Evolutionary conservation across 2,329 filamentous ascomycete genomes (phyloP), one percentile per base, ranked within the genome.

Genomic region (Alternaria novae-zelandiae): DNA sequence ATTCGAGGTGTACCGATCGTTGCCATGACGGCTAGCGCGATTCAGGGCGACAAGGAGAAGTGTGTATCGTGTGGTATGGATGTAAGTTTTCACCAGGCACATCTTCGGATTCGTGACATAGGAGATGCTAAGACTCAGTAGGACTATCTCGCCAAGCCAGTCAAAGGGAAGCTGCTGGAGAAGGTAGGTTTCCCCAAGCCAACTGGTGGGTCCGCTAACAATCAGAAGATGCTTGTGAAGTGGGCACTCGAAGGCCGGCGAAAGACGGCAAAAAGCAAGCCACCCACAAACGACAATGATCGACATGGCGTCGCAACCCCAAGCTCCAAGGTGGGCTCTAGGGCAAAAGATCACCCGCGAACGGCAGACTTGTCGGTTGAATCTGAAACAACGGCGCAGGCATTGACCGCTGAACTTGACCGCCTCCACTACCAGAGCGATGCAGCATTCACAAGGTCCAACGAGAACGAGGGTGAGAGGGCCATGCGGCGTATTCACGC

Each of bases 1-100:
- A 76, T 87, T 5, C 83, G 85, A 58, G 83, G 89, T 46, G 89
- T 92, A 6, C 91, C 91, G 0, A 92, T 94, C 54, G 89, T 94
- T 41, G 91, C 91, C n/a, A 92, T 94, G 90, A 94, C 91, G 0
- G 91, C 91, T 5, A 91, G 89, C 5, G 91, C 91, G 0, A 93
- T 93, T 44, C 90, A 92, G 74, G 91, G 91, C 5, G 91, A 94
- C 71, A 84, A 86, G 53, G 91, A 93, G 74, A 93, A 92, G 74
- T 93, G 91, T 63, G 86, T 85, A 64, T 89, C 90, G n/a, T 65
- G 63, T 9, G 91, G 91, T 30, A 93, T 93, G 91, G 90, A 93
- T 66, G 76, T 78, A 59, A 76, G 74, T 73, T 17, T n/a, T 54
- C 20, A 56, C 36, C 20, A 51, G 26, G 30, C 21, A 15, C 59